phyloP scores from a whole-genome alignment of 495 filamentous ascomycete species.

The Geopyxis carbonaria region DNA sequence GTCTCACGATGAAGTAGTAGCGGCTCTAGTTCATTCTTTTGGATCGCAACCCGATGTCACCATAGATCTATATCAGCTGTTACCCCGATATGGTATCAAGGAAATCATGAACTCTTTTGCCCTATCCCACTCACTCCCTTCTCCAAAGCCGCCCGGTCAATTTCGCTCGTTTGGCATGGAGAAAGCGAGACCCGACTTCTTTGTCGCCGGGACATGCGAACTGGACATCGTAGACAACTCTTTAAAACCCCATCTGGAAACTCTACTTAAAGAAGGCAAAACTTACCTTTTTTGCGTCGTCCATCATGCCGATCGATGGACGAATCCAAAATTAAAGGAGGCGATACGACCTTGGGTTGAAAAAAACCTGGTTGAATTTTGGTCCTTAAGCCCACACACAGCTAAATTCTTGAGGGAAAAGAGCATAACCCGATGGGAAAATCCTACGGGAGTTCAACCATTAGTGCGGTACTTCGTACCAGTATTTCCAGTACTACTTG shows the following conservation, averaged over 20 bases:
- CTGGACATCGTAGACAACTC: constrained; percentile 8
- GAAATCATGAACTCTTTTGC: constrained; percentile 17
- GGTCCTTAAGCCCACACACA: constrained; percentile 17
- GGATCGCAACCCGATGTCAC: constrained; percentile 13
- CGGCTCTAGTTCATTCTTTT: constrained; percentile 20
- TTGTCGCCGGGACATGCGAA: constrained; percentile 22
- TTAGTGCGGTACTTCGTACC: constrained; percentile 12
- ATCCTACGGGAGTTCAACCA: background rate
- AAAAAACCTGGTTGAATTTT: constrained; percentile 13
- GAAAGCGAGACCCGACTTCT: constrained; percentile 7
- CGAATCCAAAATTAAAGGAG: constrained; percentile 2
- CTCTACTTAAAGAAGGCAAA: constrained; percentile 12
- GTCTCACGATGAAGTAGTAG: constrained; percentile 23
- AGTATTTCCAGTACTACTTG: constrained; percentile 8
- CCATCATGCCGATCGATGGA: constrained; percentile 22
- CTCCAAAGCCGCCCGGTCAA: constrained; percentile 4
- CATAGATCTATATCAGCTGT: constrained; percentile 13
- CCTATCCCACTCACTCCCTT: constrained; percentile 5
- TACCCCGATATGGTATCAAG: constrained; percentile 17
- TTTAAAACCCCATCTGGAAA: constrained; percentile 2
- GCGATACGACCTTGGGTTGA: constrained; percentile 15
- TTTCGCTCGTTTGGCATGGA: background rate
- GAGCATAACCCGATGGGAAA: constrained; percentile 12
- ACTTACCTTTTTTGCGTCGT: constrained; percentile 21
- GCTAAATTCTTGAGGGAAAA: constrained; percentile 11